Evolutionary conservation across 345 rosid genomes (phyloP).

Genomic region (Leavenworthia alabamica): DNA sequence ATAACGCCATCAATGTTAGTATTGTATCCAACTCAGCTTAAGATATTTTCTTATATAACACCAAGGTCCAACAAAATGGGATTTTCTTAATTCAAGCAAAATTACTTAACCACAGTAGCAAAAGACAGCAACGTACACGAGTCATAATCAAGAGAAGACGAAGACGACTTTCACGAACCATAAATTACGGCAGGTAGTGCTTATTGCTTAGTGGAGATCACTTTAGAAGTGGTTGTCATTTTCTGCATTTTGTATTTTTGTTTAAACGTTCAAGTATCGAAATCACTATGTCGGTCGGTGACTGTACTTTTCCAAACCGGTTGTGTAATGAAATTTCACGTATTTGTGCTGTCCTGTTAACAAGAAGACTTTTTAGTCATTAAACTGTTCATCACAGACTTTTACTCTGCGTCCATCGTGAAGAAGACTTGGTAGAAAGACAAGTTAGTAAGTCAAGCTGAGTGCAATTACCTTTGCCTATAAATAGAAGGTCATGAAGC

Average conservation of each 20-base stretch:
- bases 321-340: not conserved
- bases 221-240: not conserved
- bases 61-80: not conserved
- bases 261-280: not conserved
- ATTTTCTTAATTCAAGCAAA: not conserved
- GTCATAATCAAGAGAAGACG: not conserved
- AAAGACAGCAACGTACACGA: not conserved
- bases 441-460: not conserved
- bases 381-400: not conserved
- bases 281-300: not conserved
- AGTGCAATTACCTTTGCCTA: not conserved
- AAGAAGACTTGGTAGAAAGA: not conserved
- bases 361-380: not conserved
- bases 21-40: too few species aligned
- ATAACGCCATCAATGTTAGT: too few species aligned
- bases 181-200: not conserved
- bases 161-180: not conserved
- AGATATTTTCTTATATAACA: too few species aligned
- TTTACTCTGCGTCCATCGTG: not conserved
- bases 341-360: not conserved
- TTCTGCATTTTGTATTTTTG: not conserved
- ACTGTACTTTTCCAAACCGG: not conserved
- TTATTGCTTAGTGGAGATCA: not conserved
- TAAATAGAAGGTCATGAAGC: not conserved
- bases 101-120: not conserved